phyloP scores from a whole-genome alignment of 805 yeast species.

The Grigorovia humatica region DNA sequence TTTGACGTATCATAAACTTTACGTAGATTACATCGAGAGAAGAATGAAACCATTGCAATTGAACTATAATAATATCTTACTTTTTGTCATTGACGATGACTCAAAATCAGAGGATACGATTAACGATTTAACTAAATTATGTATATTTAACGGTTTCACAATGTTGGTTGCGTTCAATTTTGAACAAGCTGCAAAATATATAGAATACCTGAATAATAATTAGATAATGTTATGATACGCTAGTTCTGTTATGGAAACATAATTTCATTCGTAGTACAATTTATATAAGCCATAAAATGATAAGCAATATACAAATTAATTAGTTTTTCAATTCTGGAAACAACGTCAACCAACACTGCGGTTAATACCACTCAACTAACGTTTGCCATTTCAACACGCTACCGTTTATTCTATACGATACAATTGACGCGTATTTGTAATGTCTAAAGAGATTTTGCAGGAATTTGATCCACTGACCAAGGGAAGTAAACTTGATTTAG shows the following conservation, averaged over 20 bases:
- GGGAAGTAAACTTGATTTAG: neutral
- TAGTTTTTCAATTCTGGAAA: no score
- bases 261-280: no score
- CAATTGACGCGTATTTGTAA: neutral
- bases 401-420: no score
- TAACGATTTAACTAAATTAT: slow-evolving; percentile 31
- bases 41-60: slow-evolving; percentile 36
- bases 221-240: neutral
- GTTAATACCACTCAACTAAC: neutral
- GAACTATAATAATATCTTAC: slow-evolving; percentile 40
- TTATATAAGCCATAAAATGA: no score
- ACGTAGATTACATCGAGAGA: slow-evolving; percentile 62
- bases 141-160: slow-evolving; percentile 34
- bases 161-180: slow-evolving; percentile 35
- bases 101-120: slow-evolving; percentile 41
- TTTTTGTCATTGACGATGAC: slow-evolving; percentile 38
- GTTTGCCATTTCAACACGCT: neutral
- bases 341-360: no score
- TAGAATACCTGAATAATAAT: slow-evolving; percentile 23
- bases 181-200: slow-evolving; percentile 43
- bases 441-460: slow-evolving; percentile 3
- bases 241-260: no score
- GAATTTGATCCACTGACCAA: slow-evolving; percentile 9
- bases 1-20: slow-evolving; percentile 61
- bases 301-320: no score